These are phyloP conservation scores for Graphilbum sp. DNA, from an alignment of 2,329 filamentous ascomycete species.

Conservation along the genomic window DNA sequence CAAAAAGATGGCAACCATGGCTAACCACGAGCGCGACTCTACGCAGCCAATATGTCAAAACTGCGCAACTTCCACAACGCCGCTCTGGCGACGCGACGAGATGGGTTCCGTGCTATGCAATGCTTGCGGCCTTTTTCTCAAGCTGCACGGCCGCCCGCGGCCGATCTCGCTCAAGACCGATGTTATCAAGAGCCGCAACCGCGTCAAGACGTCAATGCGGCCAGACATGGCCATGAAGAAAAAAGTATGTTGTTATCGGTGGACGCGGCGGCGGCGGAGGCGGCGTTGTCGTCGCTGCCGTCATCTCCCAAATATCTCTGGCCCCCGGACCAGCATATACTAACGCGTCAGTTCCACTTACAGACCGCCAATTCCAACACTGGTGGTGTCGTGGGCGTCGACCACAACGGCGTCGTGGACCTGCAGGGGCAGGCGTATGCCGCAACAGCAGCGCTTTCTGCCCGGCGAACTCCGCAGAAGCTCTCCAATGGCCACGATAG, in stretches of 20 bases:
- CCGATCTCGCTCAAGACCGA: constrained; percentile 97
- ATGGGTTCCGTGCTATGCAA: constrained; percentile 93
- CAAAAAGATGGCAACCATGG: constrained; percentile 29
- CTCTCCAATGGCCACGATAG: constrained; percentile 58
- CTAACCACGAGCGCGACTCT: constrained; percentile 39
- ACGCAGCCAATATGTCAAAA: constrained; percentile 93
- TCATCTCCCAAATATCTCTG: too few species aligned
- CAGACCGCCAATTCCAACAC: constrained; percentile 7
- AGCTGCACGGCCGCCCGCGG: constrained; percentile 82
- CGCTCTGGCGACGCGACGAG: constrained; percentile 95
- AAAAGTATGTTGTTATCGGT: constrained; percentile 41
- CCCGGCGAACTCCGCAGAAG: constrained; percentile 52
- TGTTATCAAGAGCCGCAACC: constrained; percentile 98
- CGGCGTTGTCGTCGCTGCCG: too few species aligned
- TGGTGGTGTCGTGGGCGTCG: constrained; percentile 16
- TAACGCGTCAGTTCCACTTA: neutral
- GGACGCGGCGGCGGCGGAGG: too few species aligned
- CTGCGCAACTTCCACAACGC: constrained; percentile 87
- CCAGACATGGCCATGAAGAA: constrained; percentile 66
- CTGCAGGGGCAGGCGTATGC: constrained; percentile 32
- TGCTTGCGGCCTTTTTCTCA: constrained; percentile 92
- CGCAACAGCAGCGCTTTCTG: constrained; percentile 34
- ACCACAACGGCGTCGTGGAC: constrained; percentile 42
- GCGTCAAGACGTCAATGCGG: constrained; percentile 67
- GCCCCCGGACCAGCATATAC: too few species aligned